A percentile compares a stretch with the other conserved stretches of the same genome.
These are phyloP conservation scores for Pulicaria dysenterica DNA, from an alignment of 129 eudicot genomes.

Conservation along the genomic window DNA sequence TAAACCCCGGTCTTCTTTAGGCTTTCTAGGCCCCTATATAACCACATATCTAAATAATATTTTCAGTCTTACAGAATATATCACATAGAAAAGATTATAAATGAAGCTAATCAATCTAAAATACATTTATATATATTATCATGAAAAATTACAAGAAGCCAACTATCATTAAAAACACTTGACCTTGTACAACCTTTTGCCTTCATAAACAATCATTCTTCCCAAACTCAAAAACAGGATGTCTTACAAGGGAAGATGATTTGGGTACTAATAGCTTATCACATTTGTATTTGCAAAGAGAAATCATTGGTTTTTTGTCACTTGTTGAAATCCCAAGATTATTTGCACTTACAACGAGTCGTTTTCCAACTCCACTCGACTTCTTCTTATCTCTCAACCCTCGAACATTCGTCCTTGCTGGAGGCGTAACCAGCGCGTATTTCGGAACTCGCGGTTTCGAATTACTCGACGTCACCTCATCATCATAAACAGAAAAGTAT, in stretches of 20 bases:
- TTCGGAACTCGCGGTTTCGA: background rate
- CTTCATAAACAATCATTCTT: slow-evolving; percentile 25
- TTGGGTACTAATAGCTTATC: slow-evolving; percentile 18
- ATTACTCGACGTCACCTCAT: slow-evolving; percentile 51
- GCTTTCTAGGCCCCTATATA: too few relatives aligned
- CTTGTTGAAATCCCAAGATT: slow-evolving; percentile 46
- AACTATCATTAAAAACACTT: background rate
- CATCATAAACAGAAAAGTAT: slow-evolving; percentile 54
- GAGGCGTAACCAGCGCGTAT: slow-evolving; percentile 31
- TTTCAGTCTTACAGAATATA: too few relatives aligned
- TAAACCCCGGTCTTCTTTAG: too few relatives aligned
- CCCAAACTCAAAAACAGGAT: slow-evolving; percentile 60
- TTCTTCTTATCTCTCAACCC: slow-evolving; percentile 19
- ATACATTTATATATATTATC: too few relatives aligned
- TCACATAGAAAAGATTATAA: too few relatives aligned
- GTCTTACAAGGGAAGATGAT: slow-evolving; percentile 38
- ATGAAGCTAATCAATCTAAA: too few relatives aligned
- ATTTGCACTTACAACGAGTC: slow-evolving; percentile 51
- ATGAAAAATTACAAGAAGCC: slow-evolving; percentile 12
- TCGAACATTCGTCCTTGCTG: slow-evolving; percentile 17
- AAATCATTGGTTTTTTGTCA: slow-evolving; percentile 41
- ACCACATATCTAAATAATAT: too few relatives aligned
- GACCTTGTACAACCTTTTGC: background rate
- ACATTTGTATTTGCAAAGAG: slow-evolving; percentile 42
- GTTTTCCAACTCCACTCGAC: slow-evolving; percentile 51